phyloP scores from a whole-genome alignment of 108 stramenopile species.

The Skeletonema grethae region DNA sequence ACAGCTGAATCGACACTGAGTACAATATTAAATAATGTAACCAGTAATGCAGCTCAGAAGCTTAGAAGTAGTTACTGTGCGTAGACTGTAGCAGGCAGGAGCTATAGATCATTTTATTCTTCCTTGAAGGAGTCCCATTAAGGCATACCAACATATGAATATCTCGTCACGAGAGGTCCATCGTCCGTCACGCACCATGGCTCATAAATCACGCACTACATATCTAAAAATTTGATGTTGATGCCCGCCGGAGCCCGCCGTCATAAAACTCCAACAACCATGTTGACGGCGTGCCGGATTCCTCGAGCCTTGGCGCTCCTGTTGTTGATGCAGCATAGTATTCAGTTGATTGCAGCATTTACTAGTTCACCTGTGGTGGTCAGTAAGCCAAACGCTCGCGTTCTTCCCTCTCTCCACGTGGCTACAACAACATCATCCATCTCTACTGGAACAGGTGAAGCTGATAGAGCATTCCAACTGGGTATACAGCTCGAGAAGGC shows the following conservation, averaged over 20 bases:
- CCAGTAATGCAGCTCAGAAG: background rate
- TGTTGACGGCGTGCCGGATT: background rate
- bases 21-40: background rate
- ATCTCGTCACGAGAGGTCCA: no score
- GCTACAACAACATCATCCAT: conserved; percentile 16
- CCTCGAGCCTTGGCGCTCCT: background rate
- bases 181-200: no score
- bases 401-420: conserved; percentile 4
- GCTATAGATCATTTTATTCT: no score
- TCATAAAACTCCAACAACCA: background rate
- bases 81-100: no score
- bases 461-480: conserved; percentile 80
- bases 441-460: conserved; percentile 57
- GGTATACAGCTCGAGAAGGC: conserved; percentile 70
- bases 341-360: background rate
- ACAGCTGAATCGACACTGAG: background rate
- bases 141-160: no score
- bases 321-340: background rate
- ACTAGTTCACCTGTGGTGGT: background rate
- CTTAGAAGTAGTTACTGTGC: no score
- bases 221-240: no score
- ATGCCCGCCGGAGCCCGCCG: no score
- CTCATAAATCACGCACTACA: no score
- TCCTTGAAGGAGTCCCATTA: no score
- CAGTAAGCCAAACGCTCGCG: background rate